Evolutionary conservation across 116 monocot genomes (phyloP), one percentile per base, ranked within the genome.

Genomic region (Trichopus zeylanicus): DNA sequence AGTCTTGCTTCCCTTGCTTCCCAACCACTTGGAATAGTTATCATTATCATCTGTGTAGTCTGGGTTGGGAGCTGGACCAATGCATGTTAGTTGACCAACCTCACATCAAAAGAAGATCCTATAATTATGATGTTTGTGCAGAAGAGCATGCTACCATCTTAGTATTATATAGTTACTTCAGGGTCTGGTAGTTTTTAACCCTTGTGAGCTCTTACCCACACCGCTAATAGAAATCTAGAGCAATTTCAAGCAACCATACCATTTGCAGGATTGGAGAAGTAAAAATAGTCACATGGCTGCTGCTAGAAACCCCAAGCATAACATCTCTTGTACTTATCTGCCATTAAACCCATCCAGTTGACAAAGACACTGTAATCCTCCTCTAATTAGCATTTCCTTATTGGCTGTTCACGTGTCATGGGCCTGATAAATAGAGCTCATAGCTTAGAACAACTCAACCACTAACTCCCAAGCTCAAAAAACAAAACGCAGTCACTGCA

Each of bases 311-410:
- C 22, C 34, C 35, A 25, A 1, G 37, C 46, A 46, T 60, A 46
- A 60, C 46, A 60, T 46, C 46, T 46, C 39, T 60, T 60, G 60
- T 46, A 42, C 26, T 46, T 26, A 60, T 60, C 60, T 60, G 38
- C 38, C 60, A 60, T 24, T 24, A 25, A 42, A 23, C 18, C 59
- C 37, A 20, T 23, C 39, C 10, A 28, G 39, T 60, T 60, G 60
- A 60, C 39, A 15, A 57, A 57, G 8, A 57, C 27, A 12, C 27
- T 26, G 28, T 6, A 51, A 51, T 51, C 9, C 20, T 20, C 51
- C 51, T 6, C 6, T 9, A n/a, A 25, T 55, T 18, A 26, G 29
- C 3, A 21, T 7, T 59, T 35, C 24, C 38, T 59, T 29, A 56
- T 56, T 56, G 18, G n/a, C 12, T n/a, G 4, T 42, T 42, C 42